Percentiles rank a stretch among this genome's conserved stretches.
Conservation (phyloP, 768 basidiomycete species). For the Tricholoma furcatifolium region DNA sequence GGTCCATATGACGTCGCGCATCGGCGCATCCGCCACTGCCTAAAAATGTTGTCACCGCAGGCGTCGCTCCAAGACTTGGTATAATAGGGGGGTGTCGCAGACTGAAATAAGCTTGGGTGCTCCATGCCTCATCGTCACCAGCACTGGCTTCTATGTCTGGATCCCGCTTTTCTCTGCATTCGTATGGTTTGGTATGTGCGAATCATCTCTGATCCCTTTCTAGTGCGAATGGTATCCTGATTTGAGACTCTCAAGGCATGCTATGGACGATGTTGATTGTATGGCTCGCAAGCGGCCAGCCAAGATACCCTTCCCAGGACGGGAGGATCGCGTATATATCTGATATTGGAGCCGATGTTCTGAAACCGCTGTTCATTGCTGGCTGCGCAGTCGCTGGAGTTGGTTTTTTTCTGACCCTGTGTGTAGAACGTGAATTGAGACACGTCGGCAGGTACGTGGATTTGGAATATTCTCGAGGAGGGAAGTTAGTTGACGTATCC, state of each 20-base stretch:
- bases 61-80: no score
- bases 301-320: slow-evolving; percentile 54
- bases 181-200: slow-evolving; percentile 61
- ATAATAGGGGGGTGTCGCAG: no score
- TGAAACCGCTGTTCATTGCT: slow-evolving; percentile 75
- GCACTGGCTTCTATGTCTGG: slow-evolving; percentile 65
- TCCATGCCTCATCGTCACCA: slow-evolving; percentile 26
- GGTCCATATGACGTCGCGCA: no score
- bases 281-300: slow-evolving; percentile 67
- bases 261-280: slow-evolving; percentile 70
- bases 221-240: neutral
- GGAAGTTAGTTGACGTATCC: neutral
- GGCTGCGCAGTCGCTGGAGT: slow-evolving; percentile 64
- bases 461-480: no score
- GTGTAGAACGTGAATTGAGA: slow-evolving; percentile 61
- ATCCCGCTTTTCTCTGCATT: slow-evolving; percentile 58
- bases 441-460: slow-evolving; percentile 56
- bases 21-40: no score
- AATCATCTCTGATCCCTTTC: slow-evolving; percentile 4
- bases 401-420: slow-evolving; percentile 58
- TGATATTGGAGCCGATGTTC: slow-evolving; percentile 68
- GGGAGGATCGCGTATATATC: slow-evolving; percentile 71
- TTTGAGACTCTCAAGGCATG: slow-evolving; percentile 40
- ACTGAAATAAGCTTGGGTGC: neutral
- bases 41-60: no score